These are phyloP conservation scores for Dendrobium catenatum DNA, from an alignment of 106 monocot genomes.

Conservation along the genomic window DNA sequence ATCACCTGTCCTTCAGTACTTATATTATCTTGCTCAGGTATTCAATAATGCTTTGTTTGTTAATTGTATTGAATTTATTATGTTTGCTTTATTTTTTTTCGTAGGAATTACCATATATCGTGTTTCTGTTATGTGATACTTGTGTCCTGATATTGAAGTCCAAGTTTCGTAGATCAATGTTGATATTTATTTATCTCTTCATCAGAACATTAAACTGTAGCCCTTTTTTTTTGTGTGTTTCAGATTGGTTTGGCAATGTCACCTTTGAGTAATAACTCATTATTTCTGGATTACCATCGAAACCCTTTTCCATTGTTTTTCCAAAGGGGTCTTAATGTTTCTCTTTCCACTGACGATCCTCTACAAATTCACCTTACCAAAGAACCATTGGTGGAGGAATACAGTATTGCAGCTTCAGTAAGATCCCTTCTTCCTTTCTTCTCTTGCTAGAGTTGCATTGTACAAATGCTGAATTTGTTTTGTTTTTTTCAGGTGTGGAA, in stretches of 20 bases:
- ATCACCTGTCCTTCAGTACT: conserved; percentile 92
- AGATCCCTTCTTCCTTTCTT: conserved; percentile 2
- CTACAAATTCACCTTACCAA: conserved; percentile 96
- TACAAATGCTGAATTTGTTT: conserved; percentile 4
- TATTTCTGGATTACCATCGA: conserved; percentile 94
- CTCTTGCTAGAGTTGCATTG: not conserved
- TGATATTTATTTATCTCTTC: not conserved
- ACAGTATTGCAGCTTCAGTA: conserved; percentile 99
- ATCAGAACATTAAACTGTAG: not conserved
- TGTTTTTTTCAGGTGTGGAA: conserved; percentile 71
- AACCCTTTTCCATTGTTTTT: conserved; percentile 92
- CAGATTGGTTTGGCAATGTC: conserved; percentile 99
- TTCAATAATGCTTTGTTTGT: not conserved
- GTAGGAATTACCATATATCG: no score
- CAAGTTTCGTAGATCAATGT: not conserved
- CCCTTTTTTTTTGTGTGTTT: conserved; percentile 1
- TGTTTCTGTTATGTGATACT: no score
- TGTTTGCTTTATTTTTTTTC: no score
- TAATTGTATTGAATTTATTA: no score
- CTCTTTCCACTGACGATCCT: conserved; percentile 95
- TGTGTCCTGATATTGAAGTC: no score
- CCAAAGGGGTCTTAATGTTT: conserved; percentile 88
- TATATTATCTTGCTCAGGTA: conserved; percentile 99
- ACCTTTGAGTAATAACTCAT: conserved; percentile 92
- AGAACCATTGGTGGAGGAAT: conserved; percentile 97